Evolutionary conservation across 176 grass and related monocot species (phyloP).

Genomic region (Oryza australiensis): DNA sequence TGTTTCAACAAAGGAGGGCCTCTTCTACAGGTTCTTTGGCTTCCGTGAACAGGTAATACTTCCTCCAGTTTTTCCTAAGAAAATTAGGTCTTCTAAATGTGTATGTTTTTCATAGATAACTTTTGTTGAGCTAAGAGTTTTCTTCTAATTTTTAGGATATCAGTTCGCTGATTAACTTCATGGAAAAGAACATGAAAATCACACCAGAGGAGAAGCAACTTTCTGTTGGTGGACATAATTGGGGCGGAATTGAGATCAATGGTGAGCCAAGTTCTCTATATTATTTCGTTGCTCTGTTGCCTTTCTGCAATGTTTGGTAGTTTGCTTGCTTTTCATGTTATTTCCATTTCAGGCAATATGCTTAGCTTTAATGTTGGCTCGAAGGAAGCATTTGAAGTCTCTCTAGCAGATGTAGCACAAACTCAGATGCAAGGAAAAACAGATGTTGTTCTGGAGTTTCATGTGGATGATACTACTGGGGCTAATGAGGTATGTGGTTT

Average conservation of each 20-base stretch:
- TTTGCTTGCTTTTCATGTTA: conserved; percentile 14
- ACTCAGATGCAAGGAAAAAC: conserved; percentile 94
- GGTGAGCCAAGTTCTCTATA: conserved; percentile 47
- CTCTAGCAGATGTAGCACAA: conserved; percentile 92
- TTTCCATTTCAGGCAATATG: conserved; percentile 66
- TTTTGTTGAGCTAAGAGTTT: conserved; percentile 15
- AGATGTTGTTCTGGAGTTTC: conserved; percentile 90
- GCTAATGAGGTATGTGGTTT: conserved; percentile 69
- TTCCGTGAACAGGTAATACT: conserved; percentile 76
- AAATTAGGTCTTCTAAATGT: conserved; percentile 25
- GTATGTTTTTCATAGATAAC: conserved; percentile 10
- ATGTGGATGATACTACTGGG: conserved; percentile 96
- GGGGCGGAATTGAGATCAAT: conserved; percentile 80
- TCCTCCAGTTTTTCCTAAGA: not conserved
- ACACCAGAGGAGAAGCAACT: conserved; percentile 82
- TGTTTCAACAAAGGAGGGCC: conserved; percentile 67
- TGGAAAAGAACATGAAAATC: conserved; percentile 79
- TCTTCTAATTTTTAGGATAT: conserved; percentile 61
- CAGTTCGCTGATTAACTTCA: conserved; percentile 67
- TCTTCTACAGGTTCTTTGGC: conserved; percentile 73
- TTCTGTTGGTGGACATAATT: conserved; percentile 84
- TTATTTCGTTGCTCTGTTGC: conserved; percentile 7
- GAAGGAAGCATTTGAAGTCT: conserved; percentile 92
- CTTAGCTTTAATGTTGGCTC: conserved; percentile 83
- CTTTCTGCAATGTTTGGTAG: not conserved